Base-by-base conservation (phyloP, 495 filamentous ascomycete species). In the Neurospora discreta region DNA sequence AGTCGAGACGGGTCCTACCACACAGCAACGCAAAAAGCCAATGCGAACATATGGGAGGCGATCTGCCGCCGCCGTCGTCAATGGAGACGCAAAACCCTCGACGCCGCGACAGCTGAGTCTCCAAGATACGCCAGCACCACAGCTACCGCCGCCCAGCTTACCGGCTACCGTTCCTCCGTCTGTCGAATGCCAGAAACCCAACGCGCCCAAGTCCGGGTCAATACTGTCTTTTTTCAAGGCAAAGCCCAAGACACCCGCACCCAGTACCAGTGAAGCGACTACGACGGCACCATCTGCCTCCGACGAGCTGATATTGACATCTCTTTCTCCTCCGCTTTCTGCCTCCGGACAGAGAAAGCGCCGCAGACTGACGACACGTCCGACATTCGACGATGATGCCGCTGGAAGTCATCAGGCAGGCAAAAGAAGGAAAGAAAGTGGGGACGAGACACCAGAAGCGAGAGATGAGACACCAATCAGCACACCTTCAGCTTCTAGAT, bases 11-110 rank as follows among this genome's bases (percentile, higher is more conserved):
- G 16, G 1, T 23, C 43, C 8, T 5, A 36, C 44, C 13, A 42
- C 75, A 5, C 73, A 41, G 39, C 68, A 26, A 43, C 71, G 74
- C 68, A 84, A 81, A 72, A 78, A 80, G 40, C 81, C 80, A 0
- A 70, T 84, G 18, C 82, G 82, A 68, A 85, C 84, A 5, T 85
- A 85, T 69, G 76, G 84, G 46, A 81, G 81, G 26, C 82, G 81
- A 13, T 69, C 79, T 73, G 69, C 18, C 36, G 20, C 30, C 69
- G 4, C 30, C 52, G 4, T 13, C 69, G 38, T 71, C 33, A 71
- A 69, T 16, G 44, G 68, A 68, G 43, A 40, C 58, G 9, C 65
- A n/a, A 52, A 52, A 11, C 7, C 33, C 69, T 18, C 52, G 69
- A 65, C 52, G 26, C 52, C 20, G 11, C 18, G 8, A 39, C 46